phyloP scores from a whole-genome alignment of 2,329 filamentous ascomycete species.

The Sporothrix luriei region DNA sequence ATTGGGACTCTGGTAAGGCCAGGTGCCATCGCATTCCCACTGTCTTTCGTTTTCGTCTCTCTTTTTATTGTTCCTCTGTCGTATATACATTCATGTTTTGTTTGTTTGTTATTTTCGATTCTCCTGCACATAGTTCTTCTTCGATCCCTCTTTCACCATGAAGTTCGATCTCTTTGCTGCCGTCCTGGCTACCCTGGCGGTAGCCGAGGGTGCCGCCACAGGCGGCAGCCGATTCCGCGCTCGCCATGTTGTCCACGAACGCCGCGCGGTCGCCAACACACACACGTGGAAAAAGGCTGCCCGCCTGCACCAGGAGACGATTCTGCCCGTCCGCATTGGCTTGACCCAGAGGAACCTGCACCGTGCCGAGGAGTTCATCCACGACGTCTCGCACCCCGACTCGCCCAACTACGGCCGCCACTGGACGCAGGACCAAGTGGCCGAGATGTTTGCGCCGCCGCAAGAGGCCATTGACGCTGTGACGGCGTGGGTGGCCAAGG shows the following conservation, averaged over 20 bases:
- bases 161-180: conserved; percentile 35
- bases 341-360: conserved; percentile 52
- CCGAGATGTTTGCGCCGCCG: conserved; percentile 49
- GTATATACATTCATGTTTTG: not conserved
- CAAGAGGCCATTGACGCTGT: conserved; percentile 54
- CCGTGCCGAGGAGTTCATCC: conserved; percentile 49
- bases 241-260: conserved; percentile 43
- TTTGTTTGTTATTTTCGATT: not conserved
- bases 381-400: conserved; percentile 49
- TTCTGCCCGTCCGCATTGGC: conserved; percentile 48
- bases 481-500: conserved; percentile 54
- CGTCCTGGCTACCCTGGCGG: conserved; percentile 42
- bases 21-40: conserved; percentile 23
- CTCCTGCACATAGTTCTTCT: not conserved
- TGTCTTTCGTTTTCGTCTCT: conserved; percentile 25
- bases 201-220: conserved; percentile 38
- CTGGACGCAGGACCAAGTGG: conserved; percentile 50
- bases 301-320: conserved; percentile 36
- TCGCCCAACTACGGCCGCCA: conserved; percentile 53
- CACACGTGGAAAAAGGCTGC: conserved; percentile 38
- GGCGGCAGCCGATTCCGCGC: not conserved
- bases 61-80: not conserved
- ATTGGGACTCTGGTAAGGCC: conserved; percentile 16
- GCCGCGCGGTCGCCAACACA: conserved; percentile 37
- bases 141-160: conserved; percentile 35